Percentiles rank a stretch among this genome's conserved stretches.
phyloP scores from a whole-genome alignment of 1,284 basidiomycete genomes.

The Leccinum pallidistipes region DNA sequence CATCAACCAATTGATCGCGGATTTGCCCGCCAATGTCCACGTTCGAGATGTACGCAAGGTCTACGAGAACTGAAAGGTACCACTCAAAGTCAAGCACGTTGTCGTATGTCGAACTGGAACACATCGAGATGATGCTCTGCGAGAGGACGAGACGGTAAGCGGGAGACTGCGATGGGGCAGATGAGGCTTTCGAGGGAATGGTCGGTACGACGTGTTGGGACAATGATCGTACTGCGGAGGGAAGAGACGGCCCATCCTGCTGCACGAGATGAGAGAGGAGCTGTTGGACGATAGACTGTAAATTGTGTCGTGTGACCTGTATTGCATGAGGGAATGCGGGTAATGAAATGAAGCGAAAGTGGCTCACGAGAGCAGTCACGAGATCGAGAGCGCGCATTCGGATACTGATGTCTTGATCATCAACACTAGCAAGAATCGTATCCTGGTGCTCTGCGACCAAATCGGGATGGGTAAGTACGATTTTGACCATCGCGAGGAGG shows the following conservation, averaged over 20 bases:
- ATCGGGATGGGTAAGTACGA: constrained; percentile 90
- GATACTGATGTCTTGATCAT: too few species aligned
- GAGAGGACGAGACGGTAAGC: constrained; percentile 84
- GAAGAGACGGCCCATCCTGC: too few species aligned
- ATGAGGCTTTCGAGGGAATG: constrained; percentile 40
- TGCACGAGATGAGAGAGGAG: too few species aligned
- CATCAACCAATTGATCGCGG: constrained; percentile 83
- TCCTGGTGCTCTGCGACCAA: constrained; percentile 87
- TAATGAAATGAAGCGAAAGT: too few species aligned
- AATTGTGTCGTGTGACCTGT: too few species aligned
- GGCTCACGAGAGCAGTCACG: too few species aligned
- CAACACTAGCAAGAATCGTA: too few species aligned
- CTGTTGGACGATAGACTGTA: constrained; percentile 43
- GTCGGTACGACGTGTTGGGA: constrained; percentile 33
- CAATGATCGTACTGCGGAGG: too few species aligned
- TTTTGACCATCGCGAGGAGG: constrained; percentile 49
- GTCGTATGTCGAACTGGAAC: constrained; percentile 81
- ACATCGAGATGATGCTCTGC: constrained; percentile 80
- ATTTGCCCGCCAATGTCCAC: constrained; percentile 77
- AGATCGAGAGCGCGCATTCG: too few species aligned
- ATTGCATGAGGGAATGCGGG: too few species aligned
- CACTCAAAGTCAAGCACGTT: constrained; percentile 94
- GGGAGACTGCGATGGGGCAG: constrained; percentile 63
- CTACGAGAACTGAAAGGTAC: constrained; percentile 92
- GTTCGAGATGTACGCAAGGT: constrained; percentile 83